Percentiles rank a stretch among this genome's conserved stretches.
These are phyloP conservation scores for Tetrahymena elliotti DNA, from an alignment of 73 alveolate genomes.

Conservation along the genomic window DNA sequence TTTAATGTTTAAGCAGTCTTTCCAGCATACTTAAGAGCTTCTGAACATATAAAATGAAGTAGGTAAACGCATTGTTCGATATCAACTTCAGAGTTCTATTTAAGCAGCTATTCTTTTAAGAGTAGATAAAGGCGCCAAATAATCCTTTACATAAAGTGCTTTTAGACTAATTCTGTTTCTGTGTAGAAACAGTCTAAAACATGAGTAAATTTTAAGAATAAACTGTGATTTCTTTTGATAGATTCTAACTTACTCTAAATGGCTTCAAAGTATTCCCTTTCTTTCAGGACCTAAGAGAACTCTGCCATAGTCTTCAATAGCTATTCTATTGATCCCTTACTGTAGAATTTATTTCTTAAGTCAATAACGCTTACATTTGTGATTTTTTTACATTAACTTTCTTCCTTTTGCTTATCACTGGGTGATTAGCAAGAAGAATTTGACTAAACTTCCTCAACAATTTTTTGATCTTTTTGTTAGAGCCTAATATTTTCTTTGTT, in stretches of 20 bases:
- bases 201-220: neutral
- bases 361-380: neutral
- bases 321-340: neutral
- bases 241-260: neutral
- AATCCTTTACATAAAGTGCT: neutral
- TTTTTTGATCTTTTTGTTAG: neutral
- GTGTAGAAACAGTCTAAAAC: neutral
- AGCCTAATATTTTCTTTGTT: neutral
- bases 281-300: neutral
- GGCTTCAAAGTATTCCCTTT: neutral
- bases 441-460: neutral
- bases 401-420: neutral
- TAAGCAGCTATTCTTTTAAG: neutral
- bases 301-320: neutral
- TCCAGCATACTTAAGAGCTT: neutral
- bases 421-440: neutral
- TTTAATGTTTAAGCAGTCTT: neutral
- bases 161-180: neutral
- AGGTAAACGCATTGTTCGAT: neutral
- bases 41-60: neutral
- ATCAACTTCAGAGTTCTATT: neutral
- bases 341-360: neutral
- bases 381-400: neutral
- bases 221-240: neutral
- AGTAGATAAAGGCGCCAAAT: neutral